phyloP scores from a whole-genome alignment of 306 rosid species.

The Mimosa pudica region DNA sequence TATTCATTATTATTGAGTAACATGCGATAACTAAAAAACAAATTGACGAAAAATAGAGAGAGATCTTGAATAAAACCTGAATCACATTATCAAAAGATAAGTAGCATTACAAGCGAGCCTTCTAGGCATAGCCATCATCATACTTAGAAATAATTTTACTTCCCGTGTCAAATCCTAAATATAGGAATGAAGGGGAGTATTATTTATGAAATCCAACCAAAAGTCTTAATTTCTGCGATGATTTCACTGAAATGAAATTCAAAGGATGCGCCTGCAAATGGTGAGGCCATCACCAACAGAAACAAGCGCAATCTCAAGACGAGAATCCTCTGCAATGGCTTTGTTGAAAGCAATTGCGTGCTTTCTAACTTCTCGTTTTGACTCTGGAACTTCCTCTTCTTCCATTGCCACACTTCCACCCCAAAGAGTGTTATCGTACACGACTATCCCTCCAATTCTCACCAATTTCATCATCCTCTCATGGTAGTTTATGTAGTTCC shows the following conservation, averaged over 20 bases:
- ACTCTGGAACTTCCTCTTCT: slow-evolving; percentile 44
- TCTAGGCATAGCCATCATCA: too few relatives aligned
- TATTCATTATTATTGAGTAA: too few relatives aligned
- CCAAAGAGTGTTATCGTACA: slow-evolving; percentile 53
- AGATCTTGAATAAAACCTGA: too few relatives aligned
- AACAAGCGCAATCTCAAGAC: slow-evolving; percentile 28
- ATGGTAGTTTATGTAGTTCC: slow-evolving; percentile 44
- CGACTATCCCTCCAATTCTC: slow-evolving; percentile 50
- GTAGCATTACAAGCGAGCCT: too few relatives aligned
- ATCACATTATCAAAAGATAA: too few relatives aligned
- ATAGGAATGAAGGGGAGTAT: too few relatives aligned
- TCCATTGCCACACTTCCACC: slow-evolving; percentile 45
- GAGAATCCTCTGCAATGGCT: slow-evolving; percentile 36
- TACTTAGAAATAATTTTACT: too few relatives aligned
- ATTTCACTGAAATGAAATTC: slow-evolving; percentile 1
- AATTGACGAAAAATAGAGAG: too few relatives aligned
- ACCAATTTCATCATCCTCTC: slow-evolving; percentile 51
- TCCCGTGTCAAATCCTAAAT: too few relatives aligned
- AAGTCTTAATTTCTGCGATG: too few relatives aligned
- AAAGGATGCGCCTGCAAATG: slow-evolving; percentile 36
- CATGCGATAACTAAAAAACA: too few relatives aligned
- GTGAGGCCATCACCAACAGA: slow-evolving; percentile 40
- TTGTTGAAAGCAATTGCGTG: slow-evolving; percentile 38
- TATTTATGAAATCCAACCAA: too few relatives aligned
- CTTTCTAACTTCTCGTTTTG: neutral